Evolutionary conservation across 805 yeast species (phyloP).

Genomic region (Schizosaccharomyces japonicus): DNA sequence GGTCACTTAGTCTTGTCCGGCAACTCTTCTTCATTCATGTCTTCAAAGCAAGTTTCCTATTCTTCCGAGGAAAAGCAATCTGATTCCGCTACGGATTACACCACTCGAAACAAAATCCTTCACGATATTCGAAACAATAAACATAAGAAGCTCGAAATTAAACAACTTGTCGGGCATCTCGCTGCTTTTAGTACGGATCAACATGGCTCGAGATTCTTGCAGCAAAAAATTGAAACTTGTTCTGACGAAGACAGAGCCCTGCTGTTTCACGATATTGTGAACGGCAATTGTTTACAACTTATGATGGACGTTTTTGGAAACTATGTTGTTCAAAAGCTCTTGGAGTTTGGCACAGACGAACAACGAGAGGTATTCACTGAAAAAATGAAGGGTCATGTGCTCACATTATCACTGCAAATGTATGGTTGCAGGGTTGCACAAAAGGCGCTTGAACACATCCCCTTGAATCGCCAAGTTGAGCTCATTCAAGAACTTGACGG

Average conservation of each 20-base stretch:
- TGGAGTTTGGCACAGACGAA: constrained; percentile 52
- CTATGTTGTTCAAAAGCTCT: constrained; percentile 82
- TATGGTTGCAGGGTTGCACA: constrained; percentile 96
- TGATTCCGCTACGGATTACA: too few relatives aligned
- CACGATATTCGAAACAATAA: constrained; percentile 62
- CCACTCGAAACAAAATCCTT: constrained; percentile 19
- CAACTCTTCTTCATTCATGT: too few relatives aligned
- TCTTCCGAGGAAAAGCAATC: too few relatives aligned
- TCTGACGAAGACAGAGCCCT: constrained; percentile 48
- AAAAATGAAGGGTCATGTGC: constrained; percentile 50
- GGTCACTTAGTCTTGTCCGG: too few relatives aligned
- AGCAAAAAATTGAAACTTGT: constrained; percentile 53
- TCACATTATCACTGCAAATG: constrained; percentile 69
- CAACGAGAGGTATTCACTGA: constrained; percentile 49
- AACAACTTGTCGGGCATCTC: constrained; percentile 65
- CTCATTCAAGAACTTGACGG: constrained; percentile 48
- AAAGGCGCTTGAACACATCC: constrained; percentile 59
- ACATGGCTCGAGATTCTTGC: constrained; percentile 91
- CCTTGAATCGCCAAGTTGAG: constrained; percentile 35
- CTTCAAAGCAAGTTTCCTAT: too few relatives aligned
- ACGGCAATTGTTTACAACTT: constrained; percentile 47
- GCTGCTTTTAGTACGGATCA: constrained; percentile 86
- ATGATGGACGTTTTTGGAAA: constrained; percentile 96
- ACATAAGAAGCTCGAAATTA: constrained; percentile 36
- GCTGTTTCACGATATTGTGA: constrained; percentile 55